Conservation (phyloP, 2,329 filamentous ascomycete genomes). For the Nannizziopsis arthrosporioides region DNA sequence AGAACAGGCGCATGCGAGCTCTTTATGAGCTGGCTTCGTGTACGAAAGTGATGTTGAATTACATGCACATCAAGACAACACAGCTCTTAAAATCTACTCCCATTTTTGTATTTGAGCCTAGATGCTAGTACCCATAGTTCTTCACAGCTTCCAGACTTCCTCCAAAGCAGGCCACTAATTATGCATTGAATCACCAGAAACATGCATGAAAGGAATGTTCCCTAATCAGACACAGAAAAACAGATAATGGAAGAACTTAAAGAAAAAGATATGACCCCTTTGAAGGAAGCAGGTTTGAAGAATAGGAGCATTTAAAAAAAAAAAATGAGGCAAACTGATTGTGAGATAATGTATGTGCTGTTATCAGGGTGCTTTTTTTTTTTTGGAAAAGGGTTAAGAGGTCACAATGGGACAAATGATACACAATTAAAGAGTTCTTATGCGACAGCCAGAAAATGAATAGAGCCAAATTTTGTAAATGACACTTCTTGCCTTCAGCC, state of each 20-base stretch:
- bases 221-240: too few relatives aligned
- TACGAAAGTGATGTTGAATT: too few relatives aligned
- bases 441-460: slow-evolving; percentile 4
- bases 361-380: slow-evolving; percentile 1
- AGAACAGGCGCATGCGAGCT: too few relatives aligned
- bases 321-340: background rate
- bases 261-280: background rate
- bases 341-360: background rate
- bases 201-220: background rate
- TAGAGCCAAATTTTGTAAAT: background rate
- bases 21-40: too few relatives aligned
- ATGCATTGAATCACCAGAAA: background rate
- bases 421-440: background rate
- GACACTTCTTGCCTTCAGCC: background rate
- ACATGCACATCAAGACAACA: too few relatives aligned
- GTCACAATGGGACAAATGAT: background rate
- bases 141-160: background rate
- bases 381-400: background rate
- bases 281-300: background rate
- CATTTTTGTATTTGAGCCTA: background rate
- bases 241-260: background rate
- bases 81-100: too few relatives aligned
- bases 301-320: background rate
- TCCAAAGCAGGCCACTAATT: background rate
- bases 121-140: background rate